Evolutionary conservation across 2,329 filamentous ascomycete genomes (phyloP).

Genomic region (Tolypocladium ophioglossoides): DNA sequence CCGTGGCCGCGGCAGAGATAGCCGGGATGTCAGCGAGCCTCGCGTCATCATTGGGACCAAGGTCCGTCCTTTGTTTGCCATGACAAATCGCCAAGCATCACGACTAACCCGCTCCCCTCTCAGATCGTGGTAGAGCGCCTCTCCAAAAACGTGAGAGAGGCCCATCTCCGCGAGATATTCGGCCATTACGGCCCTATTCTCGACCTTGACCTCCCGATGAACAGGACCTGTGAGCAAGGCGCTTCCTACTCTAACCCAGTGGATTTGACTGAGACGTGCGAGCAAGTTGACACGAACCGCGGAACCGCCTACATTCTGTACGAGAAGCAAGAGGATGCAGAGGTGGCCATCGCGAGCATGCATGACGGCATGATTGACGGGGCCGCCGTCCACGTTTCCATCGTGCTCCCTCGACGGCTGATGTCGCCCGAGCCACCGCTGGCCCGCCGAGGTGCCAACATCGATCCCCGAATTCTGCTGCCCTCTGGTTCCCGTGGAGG

Average conservation of each 20-base stretch:
- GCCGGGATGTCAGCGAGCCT: constrained; percentile 24
- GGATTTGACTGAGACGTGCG: not conserved
- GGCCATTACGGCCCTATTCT: constrained; percentile 76
- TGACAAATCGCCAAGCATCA: too few relatives aligned
- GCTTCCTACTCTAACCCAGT: not conserved
- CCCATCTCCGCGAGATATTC: constrained; percentile 86
- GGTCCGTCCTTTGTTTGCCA: constrained; percentile 20
- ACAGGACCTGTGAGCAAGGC: constrained; percentile 58
- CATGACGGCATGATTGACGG: constrained; percentile 94
- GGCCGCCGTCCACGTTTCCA: constrained; percentile 71
- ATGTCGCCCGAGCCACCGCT: constrained; percentile 72
- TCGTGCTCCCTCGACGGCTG: constrained; percentile 73
- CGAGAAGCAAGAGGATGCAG: constrained; percentile 64
- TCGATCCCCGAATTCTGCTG: constrained; percentile 35
- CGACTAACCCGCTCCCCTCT: not conserved
- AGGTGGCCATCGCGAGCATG: constrained; percentile 89
- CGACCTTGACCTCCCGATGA: constrained; percentile 84
- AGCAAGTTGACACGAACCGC: constrained; percentile 71
- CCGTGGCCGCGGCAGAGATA: constrained; percentile 21
- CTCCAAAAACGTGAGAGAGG: constrained; percentile 87
- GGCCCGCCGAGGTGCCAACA: constrained; percentile 51
- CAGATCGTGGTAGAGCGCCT: constrained; percentile 94
- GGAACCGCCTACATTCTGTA: constrained; percentile 92
- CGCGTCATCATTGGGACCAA: constrained; percentile 40
- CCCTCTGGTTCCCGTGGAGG: constrained; percentile 21